Percentiles rank a stretch among this genome's conserved stretches.
Conservation (phyloP, 1,139 yeast species). For the Pichia sp. region DNA sequence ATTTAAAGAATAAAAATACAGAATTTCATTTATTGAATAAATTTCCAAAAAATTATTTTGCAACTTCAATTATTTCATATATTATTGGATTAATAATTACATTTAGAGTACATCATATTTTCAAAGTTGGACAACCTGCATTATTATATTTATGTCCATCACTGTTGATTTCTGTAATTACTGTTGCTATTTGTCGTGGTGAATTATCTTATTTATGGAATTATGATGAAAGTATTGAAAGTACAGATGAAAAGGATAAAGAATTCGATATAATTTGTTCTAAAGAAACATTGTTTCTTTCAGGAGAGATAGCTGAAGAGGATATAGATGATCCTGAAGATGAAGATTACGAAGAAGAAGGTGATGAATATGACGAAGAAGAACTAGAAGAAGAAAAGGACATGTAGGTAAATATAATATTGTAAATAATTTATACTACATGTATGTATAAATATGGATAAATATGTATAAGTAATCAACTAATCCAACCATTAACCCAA, state of each 20-base stretch:
- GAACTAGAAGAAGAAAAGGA: not conserved
- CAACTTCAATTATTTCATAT: constrained; percentile 39
- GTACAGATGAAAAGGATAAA: constrained; percentile 1
- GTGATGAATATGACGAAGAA: constrained; percentile 7
- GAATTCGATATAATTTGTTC: constrained; percentile 21
- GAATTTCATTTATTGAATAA: constrained; percentile 38
- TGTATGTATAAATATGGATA: too few relatives aligned
- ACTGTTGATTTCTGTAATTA: constrained; percentile 33
- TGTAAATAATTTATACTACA: too few relatives aligned
- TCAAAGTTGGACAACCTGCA: constrained; percentile 58
- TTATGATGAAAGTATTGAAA: constrained; percentile 29
- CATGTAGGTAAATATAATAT: not conserved
- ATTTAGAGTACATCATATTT: constrained; percentile 34
- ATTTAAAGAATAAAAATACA: constrained; percentile 27
- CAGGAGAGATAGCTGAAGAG: constrained; percentile 18
- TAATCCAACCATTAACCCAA: too few relatives aligned
- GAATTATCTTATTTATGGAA: constrained; percentile 39
- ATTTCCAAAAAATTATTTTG: constrained; percentile 43
- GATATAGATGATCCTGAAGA: constrained; percentile 23
- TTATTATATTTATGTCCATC: constrained; percentile 56
- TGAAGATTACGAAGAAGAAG: constrained; percentile 13
- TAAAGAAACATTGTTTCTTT: constrained; percentile 22
- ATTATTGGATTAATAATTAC: constrained; percentile 40
- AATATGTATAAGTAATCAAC: too few relatives aligned
- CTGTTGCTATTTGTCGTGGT: constrained; percentile 32